Percentiles rank a stretch among this genome's conserved stretches.
phyloP scores from a whole-genome alignment of 1,284 basidiomycete species.

The Volvariella volvacea region DNA sequence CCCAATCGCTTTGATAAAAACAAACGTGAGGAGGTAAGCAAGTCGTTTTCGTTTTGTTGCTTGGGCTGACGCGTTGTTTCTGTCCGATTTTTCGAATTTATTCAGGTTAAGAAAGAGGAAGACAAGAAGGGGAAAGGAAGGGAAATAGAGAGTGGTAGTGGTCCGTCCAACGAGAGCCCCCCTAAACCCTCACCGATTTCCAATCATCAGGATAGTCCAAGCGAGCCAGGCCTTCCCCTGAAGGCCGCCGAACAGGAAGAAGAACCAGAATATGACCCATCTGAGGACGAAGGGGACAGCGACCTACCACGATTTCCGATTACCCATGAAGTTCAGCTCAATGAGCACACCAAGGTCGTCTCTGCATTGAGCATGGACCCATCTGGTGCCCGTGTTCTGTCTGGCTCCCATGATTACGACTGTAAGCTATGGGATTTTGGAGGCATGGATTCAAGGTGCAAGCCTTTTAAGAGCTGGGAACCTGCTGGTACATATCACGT shows the following conservation, averaged over 20 bases:
- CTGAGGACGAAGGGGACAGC: constrained; percentile 40
- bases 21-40: constrained; percentile 47
- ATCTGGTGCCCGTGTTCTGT: constrained; percentile 85
- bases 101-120: background rate
- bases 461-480: constrained; percentile 95
- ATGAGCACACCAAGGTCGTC: constrained; percentile 93
- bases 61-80: constrained; percentile 5
- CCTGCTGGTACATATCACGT: constrained; percentile 92
- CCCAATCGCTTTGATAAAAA: constrained; percentile 69
- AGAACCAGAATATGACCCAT: constrained; percentile 63
- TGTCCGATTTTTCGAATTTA: background rate
- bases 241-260: constrained; percentile 10
- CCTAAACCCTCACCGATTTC: constrained; percentile 8
- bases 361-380: constrained; percentile 90
- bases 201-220: background rate
- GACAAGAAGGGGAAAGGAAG: background rate
- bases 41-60: constrained; percentile 3
- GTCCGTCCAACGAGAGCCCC: constrained; percentile 1
- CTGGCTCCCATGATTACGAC: constrained; percentile 95
- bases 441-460: constrained; percentile 86
- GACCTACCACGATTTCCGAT: constrained; percentile 64
- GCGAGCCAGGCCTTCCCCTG: constrained; percentile 15
- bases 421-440: constrained; percentile 99
- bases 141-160: background rate
- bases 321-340: constrained; percentile 84